Conservation (phyloP, 345 rosid genomes). For the Iberis pinnata region DNA sequence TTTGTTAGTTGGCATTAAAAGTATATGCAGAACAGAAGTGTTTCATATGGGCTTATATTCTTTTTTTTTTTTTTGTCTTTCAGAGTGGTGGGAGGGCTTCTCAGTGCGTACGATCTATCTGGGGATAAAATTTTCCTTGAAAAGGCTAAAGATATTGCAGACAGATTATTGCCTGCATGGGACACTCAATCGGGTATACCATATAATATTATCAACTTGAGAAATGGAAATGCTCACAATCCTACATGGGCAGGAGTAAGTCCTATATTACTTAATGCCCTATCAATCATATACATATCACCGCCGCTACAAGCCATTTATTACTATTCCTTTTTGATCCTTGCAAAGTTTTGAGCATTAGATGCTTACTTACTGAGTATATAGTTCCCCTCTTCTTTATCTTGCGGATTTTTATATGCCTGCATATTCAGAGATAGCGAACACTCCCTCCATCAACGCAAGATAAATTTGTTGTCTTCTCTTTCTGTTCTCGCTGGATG, state of each 20-base stretch:
- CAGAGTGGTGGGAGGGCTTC: conserved; percentile 99
- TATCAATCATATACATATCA: not conserved
- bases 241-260: conserved; percentile 96
- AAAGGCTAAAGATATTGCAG: conserved; percentile 92
- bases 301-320: not conserved
- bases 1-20: too few species aligned
- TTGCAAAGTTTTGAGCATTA: not conserved
- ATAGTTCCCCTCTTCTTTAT: too few species aligned
- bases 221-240: conserved; percentile 66
- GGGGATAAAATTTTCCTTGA: conserved; percentile 82
- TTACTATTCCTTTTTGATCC: not conserved
- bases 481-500: too few species aligned
- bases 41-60: conserved; percentile 12
- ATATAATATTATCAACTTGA: conserved; percentile 78
- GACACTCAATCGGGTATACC: conserved; percentile 78
- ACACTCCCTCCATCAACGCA: too few species aligned
- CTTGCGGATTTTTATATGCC: too few species aligned
- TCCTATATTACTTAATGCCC: conserved; percentile 9
- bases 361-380: too few species aligned
- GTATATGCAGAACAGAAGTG: not conserved
- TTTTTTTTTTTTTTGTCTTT: conserved; percentile 21
- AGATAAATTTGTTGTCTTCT: too few species aligned
- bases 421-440: too few species aligned
- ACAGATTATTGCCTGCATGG: conserved; percentile 97
- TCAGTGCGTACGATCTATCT: conserved; percentile 92